phyloP scores from a whole-genome alignment of 305 asterid species.

The Solanum hybrid region DNA sequence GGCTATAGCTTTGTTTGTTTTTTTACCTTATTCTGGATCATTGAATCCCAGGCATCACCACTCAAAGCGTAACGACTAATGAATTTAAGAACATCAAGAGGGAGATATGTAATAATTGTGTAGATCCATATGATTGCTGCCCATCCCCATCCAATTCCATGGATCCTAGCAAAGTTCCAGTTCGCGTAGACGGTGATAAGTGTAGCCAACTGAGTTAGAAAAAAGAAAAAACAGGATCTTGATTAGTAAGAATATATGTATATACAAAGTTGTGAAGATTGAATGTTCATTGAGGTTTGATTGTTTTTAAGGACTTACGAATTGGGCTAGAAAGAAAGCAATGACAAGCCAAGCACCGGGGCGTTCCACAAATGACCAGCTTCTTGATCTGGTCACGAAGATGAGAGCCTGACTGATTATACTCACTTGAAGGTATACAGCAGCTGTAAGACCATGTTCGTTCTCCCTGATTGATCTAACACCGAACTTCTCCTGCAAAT shows the following conservation, averaged over 20 bases:
- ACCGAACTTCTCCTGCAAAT: conserved; percentile 29
- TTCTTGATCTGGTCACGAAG: conserved; percentile 80
- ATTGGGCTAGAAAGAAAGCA: conserved; percentile 73
- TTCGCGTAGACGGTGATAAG: conserved; percentile 59
- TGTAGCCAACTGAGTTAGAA: conserved; percentile 50
- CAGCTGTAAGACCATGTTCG: conserved; percentile 56
- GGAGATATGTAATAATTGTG: conserved; percentile 68
- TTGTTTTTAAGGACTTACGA: conserved; percentile 33
- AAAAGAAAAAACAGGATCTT: neutral
- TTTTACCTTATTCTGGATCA: conserved; percentile 58
- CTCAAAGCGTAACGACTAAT: conserved; percentile 40
- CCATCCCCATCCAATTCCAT: conserved; percentile 94
- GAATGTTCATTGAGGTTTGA: neutral
- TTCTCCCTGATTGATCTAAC: conserved; percentile 51
- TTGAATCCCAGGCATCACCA: conserved; percentile 67
- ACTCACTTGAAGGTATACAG: conserved; percentile 90
- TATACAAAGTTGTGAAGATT: neutral
- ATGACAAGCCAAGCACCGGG: conserved; percentile 53
- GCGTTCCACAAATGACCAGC: conserved; percentile 85
- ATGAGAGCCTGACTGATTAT: conserved; percentile 85
- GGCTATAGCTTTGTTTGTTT: neutral
- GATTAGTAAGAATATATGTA: neutral
- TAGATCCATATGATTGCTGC: conserved; percentile 76
- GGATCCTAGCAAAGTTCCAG: conserved; percentile 68
- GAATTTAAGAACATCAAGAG: conserved; percentile 80